Conservation (phyloP, 208 protist genomes). For the Acanthamoeba triangularis region DNA sequence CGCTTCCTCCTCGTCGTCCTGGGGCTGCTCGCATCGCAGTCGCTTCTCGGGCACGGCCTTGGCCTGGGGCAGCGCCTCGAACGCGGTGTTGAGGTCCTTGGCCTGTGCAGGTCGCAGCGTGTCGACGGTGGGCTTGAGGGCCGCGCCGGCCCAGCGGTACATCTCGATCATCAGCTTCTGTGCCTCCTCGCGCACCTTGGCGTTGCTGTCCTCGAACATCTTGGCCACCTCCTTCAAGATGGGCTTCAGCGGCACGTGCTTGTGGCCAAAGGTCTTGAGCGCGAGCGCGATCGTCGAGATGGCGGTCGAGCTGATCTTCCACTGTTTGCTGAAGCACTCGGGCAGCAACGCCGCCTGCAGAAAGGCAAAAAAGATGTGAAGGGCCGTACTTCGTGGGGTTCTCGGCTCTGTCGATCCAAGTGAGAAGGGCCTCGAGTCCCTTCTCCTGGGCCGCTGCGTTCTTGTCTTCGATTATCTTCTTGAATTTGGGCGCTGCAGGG, state of each 20-base stretch:
- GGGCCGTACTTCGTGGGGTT: conserved; percentile 77
- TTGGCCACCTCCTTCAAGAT: conserved; percentile 66
- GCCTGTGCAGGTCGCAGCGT: conserved; percentile 64
- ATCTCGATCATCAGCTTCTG: conserved; percentile 75
- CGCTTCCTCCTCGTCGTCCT: conserved; percentile 57
- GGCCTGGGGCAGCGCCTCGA: conserved; percentile 60
- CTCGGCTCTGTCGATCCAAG: conserved; percentile 75
- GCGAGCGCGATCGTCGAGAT: conserved; percentile 58
- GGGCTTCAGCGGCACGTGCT: conserved; percentile 66
- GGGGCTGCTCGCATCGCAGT: conserved; percentile 64
- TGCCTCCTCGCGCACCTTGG: conserved; percentile 65
- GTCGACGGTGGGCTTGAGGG: conserved; percentile 71
- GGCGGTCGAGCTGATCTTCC: conserved; percentile 29
- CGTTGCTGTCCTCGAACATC: conserved; percentile 77
- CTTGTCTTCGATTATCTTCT: conserved; percentile 77
- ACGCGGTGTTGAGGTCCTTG: conserved; percentile 60
- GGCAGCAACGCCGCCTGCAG: conserved; percentile 34
- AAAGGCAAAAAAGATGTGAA: too few relatives aligned
- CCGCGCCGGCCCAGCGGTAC: conserved; percentile 67
- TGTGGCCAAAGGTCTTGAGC: conserved; percentile 66
- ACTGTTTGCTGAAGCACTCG: conserved; percentile 44
- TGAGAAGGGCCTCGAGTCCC: conserved; percentile 63
- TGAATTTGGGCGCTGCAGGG: conserved; percentile 73
- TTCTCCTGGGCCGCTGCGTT: conserved; percentile 77
- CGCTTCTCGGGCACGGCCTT: conserved; percentile 65